Evolutionary conservation across 2,329 filamentous ascomycete species (phyloP), one percentile per base, ranked within the genome.

Genomic region (Colletotrichum sp.): DNA sequence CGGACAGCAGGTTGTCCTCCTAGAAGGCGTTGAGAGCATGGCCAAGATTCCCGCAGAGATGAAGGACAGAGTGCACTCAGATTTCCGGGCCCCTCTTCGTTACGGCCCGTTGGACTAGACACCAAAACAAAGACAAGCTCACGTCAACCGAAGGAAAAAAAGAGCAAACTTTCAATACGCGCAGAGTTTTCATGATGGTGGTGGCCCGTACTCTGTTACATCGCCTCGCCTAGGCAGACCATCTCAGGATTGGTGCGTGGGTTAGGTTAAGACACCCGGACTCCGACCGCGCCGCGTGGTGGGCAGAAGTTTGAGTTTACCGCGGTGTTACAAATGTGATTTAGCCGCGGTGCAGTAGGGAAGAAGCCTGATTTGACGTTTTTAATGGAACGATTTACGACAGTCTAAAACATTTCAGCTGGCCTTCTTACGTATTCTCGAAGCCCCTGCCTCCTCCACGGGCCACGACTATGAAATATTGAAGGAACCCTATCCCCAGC

Each of bases 51-150:
- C 72, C 15, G 34, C n/a, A 16, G 69, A 72, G 34, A 67, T 72
- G 72, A 67, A 67, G n/a, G 57, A 72, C 7, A 61, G 72, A 55
- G 72, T 75, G n/a, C 72, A 75, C 36, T 75, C 69, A 3, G 72
- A 72, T 13, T 75, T 75, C n/a, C 26, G 36, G 3, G 52, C 32
- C 3, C 69, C 69, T 32, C 36, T 75, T 52, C 55, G 68, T 4
- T 72, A 75, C 1, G 69, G 72, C 5, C 72, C 72, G 7, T 57
- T 75, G 39, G 69, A 75, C 32, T 72, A 72, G n/a, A 30, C 9
- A 15, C 15, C 21, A 16, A 13, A 39, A 7, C 12, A 26, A 30
- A 21, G 36, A 24, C 10, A 70, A 63, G 34, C 67, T 70, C 34
- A 30, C 61, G 57, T 63, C 57, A 48, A 16, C 21, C 26, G 32